A percentile compares a stretch with the other conserved stretches of the same genome.
These are phyloP conservation scores for Trichoderma orchidacearum DNA, from an alignment of 495 filamentous ascomycete genomes.

Conservation along the genomic window DNA sequence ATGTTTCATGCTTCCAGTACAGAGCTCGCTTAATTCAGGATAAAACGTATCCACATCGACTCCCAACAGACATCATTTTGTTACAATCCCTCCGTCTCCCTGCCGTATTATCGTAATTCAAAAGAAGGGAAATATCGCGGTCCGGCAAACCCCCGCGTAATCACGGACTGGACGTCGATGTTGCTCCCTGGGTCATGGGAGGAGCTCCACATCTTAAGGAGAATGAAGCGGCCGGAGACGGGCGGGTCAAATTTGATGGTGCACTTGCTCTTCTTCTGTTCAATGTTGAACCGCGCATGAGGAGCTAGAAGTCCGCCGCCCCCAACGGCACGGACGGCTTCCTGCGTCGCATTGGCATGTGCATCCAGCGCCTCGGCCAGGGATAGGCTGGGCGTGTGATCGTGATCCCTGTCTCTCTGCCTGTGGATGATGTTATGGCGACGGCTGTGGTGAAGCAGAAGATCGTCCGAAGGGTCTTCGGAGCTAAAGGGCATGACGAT, in stretches of 20 bases:
- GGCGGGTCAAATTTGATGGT: slow-evolving; percentile 82
- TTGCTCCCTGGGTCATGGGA: slow-evolving; percentile 41
- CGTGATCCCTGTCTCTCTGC: not conserved
- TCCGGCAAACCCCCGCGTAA: slow-evolving; percentile 69
- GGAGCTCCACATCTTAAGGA: slow-evolving; percentile 80
- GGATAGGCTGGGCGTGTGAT: slow-evolving; percentile 12
- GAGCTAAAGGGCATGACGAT: slow-evolving; percentile 3
- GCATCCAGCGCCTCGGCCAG: slow-evolving; percentile 37
- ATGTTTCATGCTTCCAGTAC: not conserved
- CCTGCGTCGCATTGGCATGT: slow-evolving; percentile 35
- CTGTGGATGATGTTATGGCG: not conserved
- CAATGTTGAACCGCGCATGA: slow-evolving; percentile 67
- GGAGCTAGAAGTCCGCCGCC: slow-evolving; percentile 45
- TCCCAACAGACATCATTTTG: too few relatives aligned
- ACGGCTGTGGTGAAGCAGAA: not conserved
- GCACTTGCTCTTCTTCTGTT: slow-evolving; percentile 66
- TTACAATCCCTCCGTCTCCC: too few relatives aligned
- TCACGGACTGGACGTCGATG: slow-evolving; percentile 75
- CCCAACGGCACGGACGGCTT: slow-evolving; percentile 39
- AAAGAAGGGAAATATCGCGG: slow-evolving; percentile 61
- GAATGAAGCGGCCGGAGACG: slow-evolving; percentile 65
- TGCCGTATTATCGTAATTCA: slow-evolving; percentile 23
- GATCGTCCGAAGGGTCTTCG: slow-evolving; percentile 4
- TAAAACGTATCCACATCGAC: not conserved
- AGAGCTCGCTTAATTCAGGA: not conserved